Base-by-base conservation (phyloP, 2,329 filamentous ascomycete species). In the Aureobasidium zeae region DNA sequence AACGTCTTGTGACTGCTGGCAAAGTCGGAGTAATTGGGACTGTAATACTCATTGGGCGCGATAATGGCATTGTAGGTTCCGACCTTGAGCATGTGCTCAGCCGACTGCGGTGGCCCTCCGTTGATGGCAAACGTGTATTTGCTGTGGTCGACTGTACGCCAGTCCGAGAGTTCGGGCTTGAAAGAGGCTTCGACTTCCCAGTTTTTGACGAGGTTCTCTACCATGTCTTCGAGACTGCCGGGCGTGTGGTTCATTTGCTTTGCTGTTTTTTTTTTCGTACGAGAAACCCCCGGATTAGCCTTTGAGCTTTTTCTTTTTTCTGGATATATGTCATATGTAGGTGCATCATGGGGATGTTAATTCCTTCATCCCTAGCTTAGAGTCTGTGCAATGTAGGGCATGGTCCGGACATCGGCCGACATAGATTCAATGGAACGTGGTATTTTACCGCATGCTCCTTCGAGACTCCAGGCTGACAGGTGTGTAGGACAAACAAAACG, bases 161-260 rank as follows among this genome's bases (percentile, higher is more conserved):
- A 83, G 60, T 83, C 75, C 3, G 62, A 53, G 8, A 81, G 65
- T 12, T 67, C 54, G 6, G 70, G 70, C 62, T 83, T 83, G 71
- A 79, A 81, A 0, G 76, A 81, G 1, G 79, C 79, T 58, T 83
- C 79, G 39, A 82, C 73, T 59, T 83, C 79, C 79, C 79, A 83
- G 58, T 83, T 83, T 64, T 83, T 82, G 55, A 83, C 78, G 1
- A 83, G 70, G 55, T 82, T 83, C 57, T 82, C 73, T 28, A 83
- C 77, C 4, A 83, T 69, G 36, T 70, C 62, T 11, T 74, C 70
- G 2, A 83, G 70, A 45, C 71, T 77, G 25, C 67, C 69, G 3
- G 74, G 65, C 33, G 62, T 60, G 57, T 82, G 79, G 53, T 61
- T 69, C 59, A 64, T 68, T 25, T 62, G 66, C 58, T 78, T 81